A percentile compares a stretch with the other conserved stretches of the same genome.
phyloP scores from a whole-genome alignment of 805 yeast species.

The Yarrowia sp. region DNA sequence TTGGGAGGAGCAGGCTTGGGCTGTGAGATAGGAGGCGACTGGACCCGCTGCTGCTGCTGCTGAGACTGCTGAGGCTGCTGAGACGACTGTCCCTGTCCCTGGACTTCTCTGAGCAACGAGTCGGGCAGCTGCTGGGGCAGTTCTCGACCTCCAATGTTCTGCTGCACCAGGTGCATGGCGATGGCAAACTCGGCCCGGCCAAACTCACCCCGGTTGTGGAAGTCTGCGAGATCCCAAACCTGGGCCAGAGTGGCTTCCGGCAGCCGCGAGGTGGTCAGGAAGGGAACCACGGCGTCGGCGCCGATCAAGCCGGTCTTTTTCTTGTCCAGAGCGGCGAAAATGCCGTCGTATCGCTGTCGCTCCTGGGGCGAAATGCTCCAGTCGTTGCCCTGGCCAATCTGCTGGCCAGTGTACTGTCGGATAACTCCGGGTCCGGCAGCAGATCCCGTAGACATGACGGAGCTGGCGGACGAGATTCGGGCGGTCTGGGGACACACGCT shows the following conservation, averaged over 20 bases:
- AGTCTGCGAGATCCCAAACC: constrained; percentile 93
- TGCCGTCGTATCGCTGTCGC: constrained; percentile 70
- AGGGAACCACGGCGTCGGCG: constrained; percentile 80
- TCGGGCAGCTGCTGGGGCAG: constrained; percentile 78
- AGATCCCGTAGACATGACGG: constrained; percentile 16
- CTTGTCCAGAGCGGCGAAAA: constrained; percentile 77
- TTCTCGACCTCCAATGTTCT: constrained; percentile 68
- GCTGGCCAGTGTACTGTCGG: constrained; percentile 31
- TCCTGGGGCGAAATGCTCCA: constrained; percentile 71
- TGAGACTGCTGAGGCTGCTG: constrained; percentile 24
- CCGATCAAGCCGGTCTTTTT: constrained; percentile 57
- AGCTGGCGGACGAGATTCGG: constrained; percentile 22
- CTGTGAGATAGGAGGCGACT: constrained; percentile 18
- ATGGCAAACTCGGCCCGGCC: constrained; percentile 80
- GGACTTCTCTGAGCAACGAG: constrained; percentile 43
- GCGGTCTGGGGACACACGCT: constrained; percentile 3
- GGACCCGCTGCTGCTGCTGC: background rate
- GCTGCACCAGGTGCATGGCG: constrained; percentile 90
- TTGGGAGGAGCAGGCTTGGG: constrained; percentile 26
- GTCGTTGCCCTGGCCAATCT: constrained; percentile 37
- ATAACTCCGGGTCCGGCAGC: constrained; percentile 30
- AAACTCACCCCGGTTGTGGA: constrained; percentile 79
- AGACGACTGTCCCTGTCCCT: constrained; percentile 26
- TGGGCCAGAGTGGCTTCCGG: constrained; percentile 80
- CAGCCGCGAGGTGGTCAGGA: constrained; percentile 82